phyloP scores from a whole-genome alignment of 768 basidiomycete species.

The Leccinellum luteum region DNA sequence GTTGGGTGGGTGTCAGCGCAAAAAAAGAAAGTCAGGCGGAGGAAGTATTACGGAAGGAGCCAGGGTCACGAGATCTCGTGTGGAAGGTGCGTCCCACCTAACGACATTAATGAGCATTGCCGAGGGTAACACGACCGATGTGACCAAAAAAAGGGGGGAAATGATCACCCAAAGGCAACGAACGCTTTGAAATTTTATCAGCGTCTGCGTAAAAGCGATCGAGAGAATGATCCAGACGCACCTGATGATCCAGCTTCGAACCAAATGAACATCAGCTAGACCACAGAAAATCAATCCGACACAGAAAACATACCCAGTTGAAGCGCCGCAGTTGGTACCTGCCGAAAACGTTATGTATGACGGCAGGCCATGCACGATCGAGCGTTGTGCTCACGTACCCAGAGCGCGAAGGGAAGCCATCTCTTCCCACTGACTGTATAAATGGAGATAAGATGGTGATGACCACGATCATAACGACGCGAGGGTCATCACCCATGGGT shows the following conservation, averaged over 20 bases:
- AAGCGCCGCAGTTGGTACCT: slow-evolving; percentile 16
- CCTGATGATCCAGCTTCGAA: slow-evolving; percentile 11
- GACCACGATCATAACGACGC: neutral
- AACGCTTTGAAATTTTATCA: slow-evolving; percentile 10
- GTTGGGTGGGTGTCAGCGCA: neutral
- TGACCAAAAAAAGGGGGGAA: neutral
- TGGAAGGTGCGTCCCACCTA: slow-evolving; percentile 15
- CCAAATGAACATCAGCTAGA: neutral
- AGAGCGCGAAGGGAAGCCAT: slow-evolving; percentile 10
- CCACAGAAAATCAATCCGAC: neutral
- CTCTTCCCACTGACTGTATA: slow-evolving; percentile 15
- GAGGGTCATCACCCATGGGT: neutral
- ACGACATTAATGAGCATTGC: neutral
- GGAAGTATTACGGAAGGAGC: slow-evolving; percentile 5
- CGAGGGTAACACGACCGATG: neutral
- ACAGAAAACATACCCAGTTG: slow-evolving; percentile 12
- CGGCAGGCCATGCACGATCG: neutral
- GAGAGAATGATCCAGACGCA: neutral
- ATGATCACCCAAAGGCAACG: slow-evolving; percentile 12
- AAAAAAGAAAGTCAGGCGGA: neutral
- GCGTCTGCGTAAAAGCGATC: neutral
- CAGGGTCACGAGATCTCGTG: slow-evolving; percentile 8
- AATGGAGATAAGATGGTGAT: neutral
- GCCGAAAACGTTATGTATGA: slow-evolving; percentile 3
- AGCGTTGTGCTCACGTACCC: slow-evolving; percentile 9